Base-by-base conservation (phyloP, 441 rosid species). In the Raphanus hybrid region DNA sequence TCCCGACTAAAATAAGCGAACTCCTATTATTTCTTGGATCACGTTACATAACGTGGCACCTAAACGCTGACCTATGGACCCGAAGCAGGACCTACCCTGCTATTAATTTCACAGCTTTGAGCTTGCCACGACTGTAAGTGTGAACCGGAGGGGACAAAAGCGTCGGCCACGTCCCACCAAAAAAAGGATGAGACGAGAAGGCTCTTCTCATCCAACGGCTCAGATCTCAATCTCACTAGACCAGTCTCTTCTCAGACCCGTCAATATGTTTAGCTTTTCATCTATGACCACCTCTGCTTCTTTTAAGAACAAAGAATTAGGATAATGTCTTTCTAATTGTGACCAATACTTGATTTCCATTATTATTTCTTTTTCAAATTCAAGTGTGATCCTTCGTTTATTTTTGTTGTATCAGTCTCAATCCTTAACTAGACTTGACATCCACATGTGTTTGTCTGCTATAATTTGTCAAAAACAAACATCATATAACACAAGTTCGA, bases 41-140 rank as follows among this genome's bases (percentile, higher is more conserved):
- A 73, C 59, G 70, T 67, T 61, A 60, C n/a, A 48, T 59, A 60
- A 73, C 77, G 81, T 78, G 77, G 77, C 74, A 73, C 58, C 69
- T 37, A 5, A 14, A 48, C 50, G 60, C 20, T 78, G 54, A 68
- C 78, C 41, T 67, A 61, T 8, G 50, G 35, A 62, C 39, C 37
- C n/a, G 0, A 15, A 37, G 39, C 10, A n/a, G 67, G 67, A 43
- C 80, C 67, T 29, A 8, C 20, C 10, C 18, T 32, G 10, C 10
- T 15, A 9, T 32, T 12, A 29, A 2, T 4, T 41, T 29, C 60
- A 67, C 81, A 77, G 70, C 81, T 78, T 29, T 8, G 7, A 37
- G 43, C 62, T 52, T 4, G 64, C 77, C 77, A 78, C 81, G 80
- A 37, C 50, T 4, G 16, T 18, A 27, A 32, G 27, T 39, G 8